These are phyloP conservation scores for Areca catechu DNA, from an alignment of 176 grass and related monocot genomes.

Conservation along the genomic window DNA sequence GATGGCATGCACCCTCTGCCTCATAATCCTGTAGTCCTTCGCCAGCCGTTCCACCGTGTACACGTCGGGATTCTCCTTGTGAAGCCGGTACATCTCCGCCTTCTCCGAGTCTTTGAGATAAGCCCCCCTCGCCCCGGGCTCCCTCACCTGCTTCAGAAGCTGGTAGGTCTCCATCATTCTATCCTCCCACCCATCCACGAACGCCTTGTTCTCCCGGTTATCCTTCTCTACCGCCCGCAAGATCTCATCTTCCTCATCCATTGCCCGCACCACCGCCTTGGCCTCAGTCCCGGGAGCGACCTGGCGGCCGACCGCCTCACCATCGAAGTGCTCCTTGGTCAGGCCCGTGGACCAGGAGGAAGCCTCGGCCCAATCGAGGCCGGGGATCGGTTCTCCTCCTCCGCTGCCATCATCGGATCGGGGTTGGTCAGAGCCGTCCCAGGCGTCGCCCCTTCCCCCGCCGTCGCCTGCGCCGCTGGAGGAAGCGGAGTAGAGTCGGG, in stretches of 20 bases:
- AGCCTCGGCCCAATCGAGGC: constrained; percentile 48
- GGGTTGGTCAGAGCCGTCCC: not conserved
- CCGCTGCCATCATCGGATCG: not conserved
- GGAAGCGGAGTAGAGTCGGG: constrained; percentile 24
- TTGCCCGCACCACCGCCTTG: constrained; percentile 28
- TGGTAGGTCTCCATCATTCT: constrained; percentile 48
- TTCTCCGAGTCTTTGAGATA: constrained; percentile 97
- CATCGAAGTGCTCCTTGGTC: constrained; percentile 93
- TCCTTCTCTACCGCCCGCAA: constrained; percentile 27
- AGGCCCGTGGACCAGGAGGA: constrained; percentile 78
- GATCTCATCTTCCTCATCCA: constrained; percentile 55
- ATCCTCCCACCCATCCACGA: constrained; percentile 50
- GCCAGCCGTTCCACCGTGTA: constrained; percentile 90
- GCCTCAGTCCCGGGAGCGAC: not conserved
- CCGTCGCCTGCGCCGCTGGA: constrained; percentile 5
- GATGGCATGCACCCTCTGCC: constrained; percentile 91
- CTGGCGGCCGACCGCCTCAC: constrained; percentile 26
- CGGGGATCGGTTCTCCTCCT: constrained; percentile 1
- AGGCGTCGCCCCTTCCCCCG: not conserved
- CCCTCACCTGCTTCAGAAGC: constrained; percentile 79
- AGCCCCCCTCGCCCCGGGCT: constrained; percentile 55
- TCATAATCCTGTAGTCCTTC: constrained; percentile 88
- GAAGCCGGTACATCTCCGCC: constrained; percentile 83
- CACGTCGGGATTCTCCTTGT: constrained; percentile 74
- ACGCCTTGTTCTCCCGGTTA: constrained; percentile 30